Conservation (phyloP, 1,284 basidiomycete species). For the Ceratobasidium papillatum region DNA sequence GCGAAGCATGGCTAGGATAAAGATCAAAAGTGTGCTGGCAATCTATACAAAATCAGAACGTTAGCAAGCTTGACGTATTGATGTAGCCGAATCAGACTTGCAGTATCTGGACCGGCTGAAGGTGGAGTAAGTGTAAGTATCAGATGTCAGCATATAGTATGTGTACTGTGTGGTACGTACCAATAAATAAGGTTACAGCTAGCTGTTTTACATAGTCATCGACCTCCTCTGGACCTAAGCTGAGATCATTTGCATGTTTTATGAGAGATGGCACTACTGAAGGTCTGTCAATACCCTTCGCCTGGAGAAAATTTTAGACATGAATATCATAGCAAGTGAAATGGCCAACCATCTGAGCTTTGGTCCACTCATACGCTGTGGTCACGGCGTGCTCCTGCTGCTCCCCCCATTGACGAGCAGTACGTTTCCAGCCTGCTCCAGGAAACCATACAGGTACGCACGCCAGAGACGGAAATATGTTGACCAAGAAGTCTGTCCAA, state of each 20-base stretch:
- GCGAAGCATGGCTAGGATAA: slow-evolving; percentile 34
- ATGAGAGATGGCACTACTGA: neutral
- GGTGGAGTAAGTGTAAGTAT: neutral
- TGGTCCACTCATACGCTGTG: slow-evolving; percentile 12
- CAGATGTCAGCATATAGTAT: too few relatives aligned
- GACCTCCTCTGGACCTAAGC: neutral
- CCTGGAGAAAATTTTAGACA: neutral
- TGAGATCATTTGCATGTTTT: neutral
- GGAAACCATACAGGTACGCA: slow-evolving; percentile 60
- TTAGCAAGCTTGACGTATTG: neutral
- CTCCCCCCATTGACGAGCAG: slow-evolving; percentile 56
- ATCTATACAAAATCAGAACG: neutral
- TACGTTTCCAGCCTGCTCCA: slow-evolving; percentile 59
- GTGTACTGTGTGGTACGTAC: neutral
- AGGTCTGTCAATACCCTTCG: neutral
- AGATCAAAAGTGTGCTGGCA: slow-evolving; percentile 1
- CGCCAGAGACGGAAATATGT: slow-evolving; percentile 40
- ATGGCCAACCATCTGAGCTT: slow-evolving; percentile 7
- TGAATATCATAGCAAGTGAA: neutral
- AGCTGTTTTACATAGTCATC: slow-evolving; percentile 24
- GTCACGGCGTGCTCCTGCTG: slow-evolving; percentile 27
- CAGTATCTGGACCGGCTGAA: neutral
- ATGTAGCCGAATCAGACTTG: neutral
- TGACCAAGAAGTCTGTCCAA: slow-evolving; percentile 37
- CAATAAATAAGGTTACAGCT: slow-evolving; percentile 6